Evolutionary conservation across 768 basidiomycete genomes (phyloP), one percentile per base, ranked within the genome.

Genomic region (Serpula lacrymans): DNA sequence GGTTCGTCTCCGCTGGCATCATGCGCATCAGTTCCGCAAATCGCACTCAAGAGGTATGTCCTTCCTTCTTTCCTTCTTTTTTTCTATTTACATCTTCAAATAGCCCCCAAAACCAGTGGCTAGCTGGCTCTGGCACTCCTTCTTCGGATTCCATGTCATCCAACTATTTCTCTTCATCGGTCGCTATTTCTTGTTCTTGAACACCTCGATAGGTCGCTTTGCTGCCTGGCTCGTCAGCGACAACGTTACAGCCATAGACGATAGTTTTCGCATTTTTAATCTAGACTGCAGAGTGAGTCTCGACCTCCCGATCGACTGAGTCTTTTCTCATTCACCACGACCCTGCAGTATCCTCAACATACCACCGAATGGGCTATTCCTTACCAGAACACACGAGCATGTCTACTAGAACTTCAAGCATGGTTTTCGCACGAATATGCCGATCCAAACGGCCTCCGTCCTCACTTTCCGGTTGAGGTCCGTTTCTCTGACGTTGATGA

Each of bases 351-450:
- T 62, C 82, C 80, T 1, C 93, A 97, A 62, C 84, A 92, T 62
- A 97, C 96, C 2, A 91, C 89, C 9, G 96, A 99, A 64, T 95
- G 92, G 84, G 89, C 90, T 4, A 74, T 99, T 26, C 90, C 94
- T 5, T 82, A 83, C 49, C 67, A 74, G 31, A 64, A 78, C 38
- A 75, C 91, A 2, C 64, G 65, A 39, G 68, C 73, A 1, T 92
- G 88, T 52, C 72, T 99, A 37, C 63, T 63, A 24, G 88, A 84
- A 45, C 68, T 98, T 43, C 74, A 77, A 43, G 58, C 64, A 2
- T 95, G 88, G 84, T 63, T 95, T 17, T 70, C 77, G 21, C 57
- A 66, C 28, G 88, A 97, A 60, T 70, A 72, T 42, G 58, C 67
- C 23, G 73, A 87, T 55, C 77, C 83, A 0, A 49, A 77, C 31